Conservation (phyloP, 495 filamentous ascomycete species). For the Penicillium ochrochloron region DNA sequence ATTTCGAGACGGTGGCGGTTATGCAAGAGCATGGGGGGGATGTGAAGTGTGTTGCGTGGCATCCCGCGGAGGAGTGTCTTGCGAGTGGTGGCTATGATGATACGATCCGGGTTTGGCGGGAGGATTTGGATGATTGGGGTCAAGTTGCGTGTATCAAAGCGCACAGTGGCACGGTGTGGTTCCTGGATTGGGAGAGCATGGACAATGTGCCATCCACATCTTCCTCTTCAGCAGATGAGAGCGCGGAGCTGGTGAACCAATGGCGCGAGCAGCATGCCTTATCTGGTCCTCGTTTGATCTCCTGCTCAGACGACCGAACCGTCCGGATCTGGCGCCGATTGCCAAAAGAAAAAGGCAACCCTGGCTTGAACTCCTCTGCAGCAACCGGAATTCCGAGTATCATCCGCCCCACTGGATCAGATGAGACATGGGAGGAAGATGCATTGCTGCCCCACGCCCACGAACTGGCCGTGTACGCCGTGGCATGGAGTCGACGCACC, state of each 20-base stretch:
- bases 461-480: slow-evolving; percentile 77
- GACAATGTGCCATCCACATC: slow-evolving; percentile 14
- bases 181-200: slow-evolving; percentile 72
- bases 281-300: slow-evolving; percentile 69
- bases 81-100: slow-evolving; percentile 92
- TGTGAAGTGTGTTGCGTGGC: slow-evolving; percentile 92
- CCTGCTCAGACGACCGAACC: slow-evolving; percentile 77
- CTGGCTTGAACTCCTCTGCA: slow-evolving; percentile 33
- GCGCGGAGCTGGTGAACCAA: slow-evolving; percentile 28
- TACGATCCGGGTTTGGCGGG: slow-evolving; percentile 83
- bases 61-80: slow-evolving; percentile 78
- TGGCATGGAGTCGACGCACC: slow-evolving; percentile 74
- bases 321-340: slow-evolving; percentile 77
- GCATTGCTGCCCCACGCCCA: slow-evolving; percentile 73
- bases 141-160: slow-evolving; percentile 82
- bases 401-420: slow-evolving; percentile 67
- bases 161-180: slow-evolving; percentile 86
- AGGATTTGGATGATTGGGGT: slow-evolving; percentile 91
- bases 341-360: slow-evolving; percentile 52
- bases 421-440: slow-evolving; percentile 83
- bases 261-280: slow-evolving; percentile 48
- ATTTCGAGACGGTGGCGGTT: slow-evolving; percentile 95
- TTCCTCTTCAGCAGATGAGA: not conserved
- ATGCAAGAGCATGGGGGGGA: slow-evolving; percentile 92
- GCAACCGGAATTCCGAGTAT: slow-evolving; percentile 71